A percentile compares a stretch with the other conserved stretches of the same genome.
Conservation (phyloP, 306 rosid genomes). For the Gastrolobium bilobum region DNA sequence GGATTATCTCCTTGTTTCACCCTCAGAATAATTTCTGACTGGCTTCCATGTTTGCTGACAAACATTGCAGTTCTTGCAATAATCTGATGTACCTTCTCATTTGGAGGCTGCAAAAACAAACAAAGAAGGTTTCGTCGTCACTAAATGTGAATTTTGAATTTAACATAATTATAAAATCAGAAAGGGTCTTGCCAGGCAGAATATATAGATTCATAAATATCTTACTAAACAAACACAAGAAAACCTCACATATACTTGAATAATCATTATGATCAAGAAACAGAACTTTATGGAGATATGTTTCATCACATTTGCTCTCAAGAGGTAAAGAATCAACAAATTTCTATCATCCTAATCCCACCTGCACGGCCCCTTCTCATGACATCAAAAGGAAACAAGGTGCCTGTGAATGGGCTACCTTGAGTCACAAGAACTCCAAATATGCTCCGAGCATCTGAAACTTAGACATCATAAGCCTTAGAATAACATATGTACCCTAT, state of each 20-base stretch:
- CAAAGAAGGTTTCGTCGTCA: constrained; percentile 50
- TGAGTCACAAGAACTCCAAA: constrained; percentile 79
- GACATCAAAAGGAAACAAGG: constrained; percentile 79
- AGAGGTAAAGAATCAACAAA: constrained; percentile 65
- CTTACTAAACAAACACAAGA: constrained; percentile 54
- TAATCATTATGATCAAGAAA: constrained; percentile 76
- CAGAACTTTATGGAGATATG: constrained; percentile 65
- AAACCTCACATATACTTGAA: constrained; percentile 60
- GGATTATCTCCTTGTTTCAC: constrained; percentile 97
- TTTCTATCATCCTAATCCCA: constrained; percentile 91
- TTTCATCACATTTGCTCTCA: constrained; percentile 68
- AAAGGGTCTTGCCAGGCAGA: constrained; percentile 40
- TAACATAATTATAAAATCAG: constrained; percentile 39
- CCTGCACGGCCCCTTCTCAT: constrained; percentile 85
- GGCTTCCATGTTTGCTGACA: constrained; percentile 84
- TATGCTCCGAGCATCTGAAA: constrained; percentile 96
- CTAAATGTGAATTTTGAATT: constrained; percentile 40
- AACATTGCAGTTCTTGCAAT: constrained; percentile 83
- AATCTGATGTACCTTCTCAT: constrained; percentile 88
- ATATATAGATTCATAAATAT: constrained; percentile 45
- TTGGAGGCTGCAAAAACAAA: constrained; percentile 75
- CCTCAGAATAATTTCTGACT: constrained; percentile 88
- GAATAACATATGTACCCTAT: constrained; percentile 88
- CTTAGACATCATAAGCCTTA: constrained; percentile 98
- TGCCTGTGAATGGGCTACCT: constrained; percentile 81